phyloP scores from a whole-genome alignment of 257 asterid species.

The Sherardia arvensis region DNA sequence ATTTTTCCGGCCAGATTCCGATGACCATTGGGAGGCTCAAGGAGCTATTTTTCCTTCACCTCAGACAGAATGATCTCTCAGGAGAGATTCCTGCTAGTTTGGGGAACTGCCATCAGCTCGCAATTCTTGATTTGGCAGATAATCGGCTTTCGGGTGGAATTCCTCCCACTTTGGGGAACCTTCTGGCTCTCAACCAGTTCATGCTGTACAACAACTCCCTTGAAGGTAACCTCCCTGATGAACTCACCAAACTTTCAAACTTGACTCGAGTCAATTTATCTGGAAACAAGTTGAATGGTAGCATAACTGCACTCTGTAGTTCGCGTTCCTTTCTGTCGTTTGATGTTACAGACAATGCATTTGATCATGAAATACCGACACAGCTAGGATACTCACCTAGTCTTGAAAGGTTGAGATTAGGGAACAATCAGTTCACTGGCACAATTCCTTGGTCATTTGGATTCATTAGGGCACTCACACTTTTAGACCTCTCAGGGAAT shows the following conservation, averaged over 20 bases:
- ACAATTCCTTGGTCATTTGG: constrained; percentile 70
- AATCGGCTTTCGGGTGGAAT: constrained; percentile 60
- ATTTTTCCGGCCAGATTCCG: constrained; percentile 60
- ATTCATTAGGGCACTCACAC: constrained; percentile 39
- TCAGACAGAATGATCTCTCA: constrained; percentile 71
- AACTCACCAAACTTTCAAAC: constrained; percentile 42
- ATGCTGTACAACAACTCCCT: constrained; percentile 89
- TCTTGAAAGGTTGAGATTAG: constrained; percentile 69
- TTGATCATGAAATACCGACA: constrained; percentile 55
- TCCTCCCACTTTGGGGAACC: constrained; percentile 58
- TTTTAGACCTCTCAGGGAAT: constrained; percentile 71
- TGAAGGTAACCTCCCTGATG: constrained; percentile 54
- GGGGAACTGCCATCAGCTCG: constrained; percentile 56
- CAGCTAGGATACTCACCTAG: constrained; percentile 59
- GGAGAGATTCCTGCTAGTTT: constrained; percentile 68
- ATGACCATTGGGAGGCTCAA: constrained; percentile 51
- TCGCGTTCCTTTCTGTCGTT: constrained; percentile 59
- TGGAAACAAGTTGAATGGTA: constrained; percentile 58
- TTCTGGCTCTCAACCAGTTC: constrained; percentile 51
- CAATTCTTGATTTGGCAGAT: constrained; percentile 74
- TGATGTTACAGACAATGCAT: constrained; percentile 68
- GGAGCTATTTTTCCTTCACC: constrained; percentile 63
- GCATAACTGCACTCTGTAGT: constrained; percentile 60
- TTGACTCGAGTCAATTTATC: constrained; percentile 76
- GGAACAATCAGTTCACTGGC: constrained; percentile 58